Base-by-base conservation (phyloP, 139 green algal species). In the Chlamydomonas sp. region DNA sequence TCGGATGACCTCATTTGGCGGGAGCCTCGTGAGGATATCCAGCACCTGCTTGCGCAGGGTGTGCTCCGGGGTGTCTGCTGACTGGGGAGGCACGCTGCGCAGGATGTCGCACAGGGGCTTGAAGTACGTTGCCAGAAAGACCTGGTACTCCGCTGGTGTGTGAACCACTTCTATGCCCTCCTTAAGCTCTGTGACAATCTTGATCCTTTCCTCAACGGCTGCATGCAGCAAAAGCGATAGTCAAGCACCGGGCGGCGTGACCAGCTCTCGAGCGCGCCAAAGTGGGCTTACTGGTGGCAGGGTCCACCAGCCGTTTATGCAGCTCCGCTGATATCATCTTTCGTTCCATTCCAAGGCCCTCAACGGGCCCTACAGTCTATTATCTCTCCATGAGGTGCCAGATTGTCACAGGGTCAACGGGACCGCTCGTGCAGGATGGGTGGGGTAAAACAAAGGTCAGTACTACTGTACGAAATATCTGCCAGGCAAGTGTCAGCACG, bases 11-110 rank as follows among this genome's bases (percentile, higher is more conserved):
- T 98, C 94, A 64, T 94, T 98, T 58, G 94, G 90, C 2, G 96
- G 89, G 76, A 98, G 78, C 49, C 96, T 90, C 75, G 94, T 93
- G 4, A 99, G 89, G 16, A 97, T 92, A 83, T 97, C 95, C 80
- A 98, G 88, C 69, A 96, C 85, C 0, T 88, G 82, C 77, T 95
- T 94, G 57, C 96, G 92, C 69, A 98, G 86, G 83, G 93, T 95
- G 79, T 97, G 92, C 80, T 96, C 89, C 3, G 88, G 68, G 1
- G 80, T 91, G 63, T 95, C 92, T 9, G 81, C 18, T 6, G 81
- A 31, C 90, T 93, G 89, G 2, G 92, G 84, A 15, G 90, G 86
- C 16, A 91, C 87, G 9, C 58, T 94, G 31, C 85, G 73, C 80
- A 98, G 90, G 59, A 97, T 91, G 2, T 90, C 85, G 84, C 95